Percentiles rank a stretch among this genome's conserved stretches.
Evolutionary conservation across 805 yeast genomes (phyloP).

Genomic region (Jamesozyma piceae): DNA sequence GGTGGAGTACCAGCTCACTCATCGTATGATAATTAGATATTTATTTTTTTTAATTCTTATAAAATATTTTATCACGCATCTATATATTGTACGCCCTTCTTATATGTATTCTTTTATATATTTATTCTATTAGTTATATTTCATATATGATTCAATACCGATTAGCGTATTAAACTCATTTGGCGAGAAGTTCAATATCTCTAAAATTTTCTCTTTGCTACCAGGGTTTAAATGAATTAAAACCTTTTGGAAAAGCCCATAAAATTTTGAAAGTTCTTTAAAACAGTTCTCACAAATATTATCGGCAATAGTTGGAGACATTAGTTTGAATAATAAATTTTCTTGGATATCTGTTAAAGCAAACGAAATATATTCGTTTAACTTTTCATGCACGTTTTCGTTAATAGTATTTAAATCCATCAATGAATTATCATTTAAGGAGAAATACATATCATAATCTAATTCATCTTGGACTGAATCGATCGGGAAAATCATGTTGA

Average conservation of each 20-base stretch:
- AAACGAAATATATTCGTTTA: conserved; percentile 38
- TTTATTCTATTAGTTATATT: too few species aligned
- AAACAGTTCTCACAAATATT: conserved; percentile 45
- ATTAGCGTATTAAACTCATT: conserved; percentile 56
- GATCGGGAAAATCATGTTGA: conserved; percentile 64
- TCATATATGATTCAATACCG: conserved; percentile 42
- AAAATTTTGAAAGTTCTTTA: conserved; percentile 37
- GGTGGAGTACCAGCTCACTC: conserved; percentile 54
- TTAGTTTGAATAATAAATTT: conserved; percentile 44
- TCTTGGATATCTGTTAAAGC: conserved; percentile 54
- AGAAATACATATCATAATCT: conserved; percentile 53
- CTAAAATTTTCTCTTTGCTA: conserved; percentile 9
- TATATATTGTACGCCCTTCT: neutral
- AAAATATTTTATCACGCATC: neutral
- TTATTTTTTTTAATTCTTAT: neutral
- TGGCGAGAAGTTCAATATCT: conserved; percentile 22
- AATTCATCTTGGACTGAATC: conserved; percentile 42
- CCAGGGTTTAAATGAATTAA: conserved; percentile 25
- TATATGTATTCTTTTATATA: neutral
- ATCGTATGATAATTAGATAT: neutral
- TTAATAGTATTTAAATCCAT: conserved; percentile 39
- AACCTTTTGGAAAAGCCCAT: conserved; percentile 31
- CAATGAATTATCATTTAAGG: conserved; percentile 49
- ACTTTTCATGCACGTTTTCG: conserved; percentile 37
- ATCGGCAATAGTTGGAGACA: conserved; percentile 55